Evolutionary conservation across 768 basidiomycete genomes (phyloP).

Genomic region (Boletus subparvulus): DNA sequence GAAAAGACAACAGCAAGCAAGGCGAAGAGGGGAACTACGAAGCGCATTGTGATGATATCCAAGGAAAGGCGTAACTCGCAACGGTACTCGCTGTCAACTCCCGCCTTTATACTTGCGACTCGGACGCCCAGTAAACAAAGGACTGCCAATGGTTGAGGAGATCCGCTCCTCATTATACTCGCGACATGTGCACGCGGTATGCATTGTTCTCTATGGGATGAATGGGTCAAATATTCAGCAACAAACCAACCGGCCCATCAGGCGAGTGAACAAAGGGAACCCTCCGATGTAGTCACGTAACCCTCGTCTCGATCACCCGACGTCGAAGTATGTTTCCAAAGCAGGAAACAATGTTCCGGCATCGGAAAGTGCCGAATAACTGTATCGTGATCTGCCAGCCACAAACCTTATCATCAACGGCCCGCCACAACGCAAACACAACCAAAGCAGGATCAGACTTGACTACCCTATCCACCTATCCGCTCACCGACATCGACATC

Average conservation of each 20-base stretch:
- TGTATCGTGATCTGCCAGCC: conserved; percentile 44
- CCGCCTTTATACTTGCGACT: neutral
- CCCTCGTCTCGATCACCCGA: too few relatives aligned
- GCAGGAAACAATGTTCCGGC: neutral
- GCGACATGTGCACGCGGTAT: too few relatives aligned
- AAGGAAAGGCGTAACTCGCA: neutral
- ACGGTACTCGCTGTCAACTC: too few relatives aligned
- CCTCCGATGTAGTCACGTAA: too few relatives aligned
- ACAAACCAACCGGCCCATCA: too few relatives aligned
- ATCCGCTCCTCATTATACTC: too few relatives aligned
- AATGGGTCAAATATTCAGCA: neutral
- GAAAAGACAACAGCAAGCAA: conserved; percentile 13
- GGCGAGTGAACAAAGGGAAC: neutral
- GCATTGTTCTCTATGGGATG: too few relatives aligned
- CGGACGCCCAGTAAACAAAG: neutral
- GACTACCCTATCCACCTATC: conserved; percentile 20
- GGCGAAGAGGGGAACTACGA: conserved; percentile 4
- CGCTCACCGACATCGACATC: conserved; percentile 58
- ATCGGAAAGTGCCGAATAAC: conserved; percentile 39
- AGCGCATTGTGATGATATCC: conserved; percentile 12
- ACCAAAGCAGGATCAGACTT: conserved; percentile 19
- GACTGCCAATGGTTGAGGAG: too few relatives aligned
- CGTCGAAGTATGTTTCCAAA: neutral
- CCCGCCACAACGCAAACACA: conserved; percentile 39
- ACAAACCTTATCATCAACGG: conserved; percentile 53